Conservation (phyloP, 768 basidiomycete genomes). For the Tylopilus subfusipes region DNA sequence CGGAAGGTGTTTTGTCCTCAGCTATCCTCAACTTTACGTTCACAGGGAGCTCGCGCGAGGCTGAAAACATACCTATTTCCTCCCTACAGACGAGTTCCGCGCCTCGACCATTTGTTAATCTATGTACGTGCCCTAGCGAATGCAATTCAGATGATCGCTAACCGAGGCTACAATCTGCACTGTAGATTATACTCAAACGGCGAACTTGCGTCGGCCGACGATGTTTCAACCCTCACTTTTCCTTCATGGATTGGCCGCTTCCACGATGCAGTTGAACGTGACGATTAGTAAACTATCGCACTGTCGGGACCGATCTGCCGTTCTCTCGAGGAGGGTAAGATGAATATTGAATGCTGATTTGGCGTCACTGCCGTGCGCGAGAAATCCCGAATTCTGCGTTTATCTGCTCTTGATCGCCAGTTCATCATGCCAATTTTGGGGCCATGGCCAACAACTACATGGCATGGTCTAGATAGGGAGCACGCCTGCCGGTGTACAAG, state of each 20-base stretch:
- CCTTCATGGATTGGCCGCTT: background rate
- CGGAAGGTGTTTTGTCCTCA: background rate
- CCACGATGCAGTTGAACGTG: background rate
- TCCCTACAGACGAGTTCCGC: background rate
- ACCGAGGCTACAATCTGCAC: background rate
- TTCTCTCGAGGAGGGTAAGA: background rate
- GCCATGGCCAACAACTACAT: background rate
- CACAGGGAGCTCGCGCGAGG: conserved; percentile 3
- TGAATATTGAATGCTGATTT: background rate
- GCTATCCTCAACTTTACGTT: background rate
- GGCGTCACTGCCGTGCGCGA: background rate
- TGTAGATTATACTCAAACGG: background rate
- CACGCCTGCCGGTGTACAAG: background rate
- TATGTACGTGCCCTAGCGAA: conserved; percentile 7
- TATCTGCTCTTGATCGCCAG: background rate
- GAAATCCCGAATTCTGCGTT: background rate
- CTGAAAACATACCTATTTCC: conserved; percentile 2
- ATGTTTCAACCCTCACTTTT: background rate
- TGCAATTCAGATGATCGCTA: background rate
- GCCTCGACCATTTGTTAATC: background rate
- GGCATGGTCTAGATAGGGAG: background rate
- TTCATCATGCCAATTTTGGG: background rate
- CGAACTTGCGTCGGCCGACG: background rate
- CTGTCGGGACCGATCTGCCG: background rate
- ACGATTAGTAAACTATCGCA: background rate